Conservation (phyloP, 164 flowering plant species). For the Macadamia tetraphylla region DNA sequence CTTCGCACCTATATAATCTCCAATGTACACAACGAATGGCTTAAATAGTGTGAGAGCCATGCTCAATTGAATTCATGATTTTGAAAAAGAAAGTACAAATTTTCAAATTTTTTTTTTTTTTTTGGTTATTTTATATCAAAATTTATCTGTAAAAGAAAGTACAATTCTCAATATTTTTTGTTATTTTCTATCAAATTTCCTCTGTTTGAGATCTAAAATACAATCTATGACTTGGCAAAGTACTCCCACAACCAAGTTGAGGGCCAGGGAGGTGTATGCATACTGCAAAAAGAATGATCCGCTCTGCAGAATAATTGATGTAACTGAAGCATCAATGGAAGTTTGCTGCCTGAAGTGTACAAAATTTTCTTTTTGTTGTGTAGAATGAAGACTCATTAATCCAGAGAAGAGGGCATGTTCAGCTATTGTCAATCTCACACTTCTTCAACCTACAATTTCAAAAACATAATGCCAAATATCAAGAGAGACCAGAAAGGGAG, state of each 20-base stretch:
- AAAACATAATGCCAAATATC: background rate
- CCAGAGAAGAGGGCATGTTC: background rate
- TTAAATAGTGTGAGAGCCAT: background rate
- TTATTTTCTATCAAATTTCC: background rate
- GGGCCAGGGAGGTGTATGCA: background rate
- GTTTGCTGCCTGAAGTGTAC: background rate
- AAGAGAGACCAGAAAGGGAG: background rate
- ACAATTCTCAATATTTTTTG: background rate
- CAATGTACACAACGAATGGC: background rate
- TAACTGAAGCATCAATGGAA: background rate
- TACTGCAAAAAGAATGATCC: background rate
- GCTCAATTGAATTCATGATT: background rate
- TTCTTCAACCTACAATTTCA: slow-evolving; percentile 58
- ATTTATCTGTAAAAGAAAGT: background rate
- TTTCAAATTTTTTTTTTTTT: background rate
- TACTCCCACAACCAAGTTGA: background rate
- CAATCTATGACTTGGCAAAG: background rate
- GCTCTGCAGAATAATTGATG: background rate
- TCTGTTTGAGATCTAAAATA: background rate
- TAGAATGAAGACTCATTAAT: too few species aligned
- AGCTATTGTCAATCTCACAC: slow-evolving; percentile 24
- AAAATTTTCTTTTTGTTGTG: background rate
- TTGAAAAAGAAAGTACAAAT: background rate
- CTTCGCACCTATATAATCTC: background rate
- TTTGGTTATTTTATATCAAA: background rate